phyloP scores from a whole-genome alignment of 2,329 filamentous ascomycete species.

The Nemania sp. region DNA sequence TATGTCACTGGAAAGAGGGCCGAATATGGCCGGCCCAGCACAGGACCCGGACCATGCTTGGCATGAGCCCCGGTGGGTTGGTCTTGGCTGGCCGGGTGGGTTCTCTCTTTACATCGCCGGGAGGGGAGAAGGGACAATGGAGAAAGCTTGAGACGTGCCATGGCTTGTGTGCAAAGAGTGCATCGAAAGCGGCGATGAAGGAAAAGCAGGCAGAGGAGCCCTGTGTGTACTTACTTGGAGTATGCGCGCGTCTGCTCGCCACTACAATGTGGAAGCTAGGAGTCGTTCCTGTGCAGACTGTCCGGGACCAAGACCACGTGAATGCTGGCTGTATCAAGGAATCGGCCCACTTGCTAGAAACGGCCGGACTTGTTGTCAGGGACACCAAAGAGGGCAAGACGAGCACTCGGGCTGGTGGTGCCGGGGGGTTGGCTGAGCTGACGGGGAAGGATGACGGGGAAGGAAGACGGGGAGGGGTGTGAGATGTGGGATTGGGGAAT shows the following conservation, averaged over 20 bases:
- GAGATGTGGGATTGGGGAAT: slow-evolving; percentile 9
- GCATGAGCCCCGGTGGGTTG: slow-evolving; percentile 23
- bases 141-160: slow-evolving; percentile 11
- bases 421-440: slow-evolving; percentile 13
- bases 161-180: background rate
- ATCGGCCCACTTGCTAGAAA: slow-evolving; percentile 22
- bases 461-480: slow-evolving; percentile 21
- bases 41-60: slow-evolving; percentile 18
- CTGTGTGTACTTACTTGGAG: slow-evolving; percentile 16
- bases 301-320: slow-evolving; percentile 20
- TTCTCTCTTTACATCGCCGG: slow-evolving; percentile 12
- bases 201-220: background rate
- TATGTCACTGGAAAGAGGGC: slow-evolving; percentile 25
- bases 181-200: background rate
- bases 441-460: no score
- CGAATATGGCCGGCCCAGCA: slow-evolving; percentile 14
- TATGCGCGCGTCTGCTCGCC: slow-evolving; percentile 2
- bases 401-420: slow-evolving; percentile 12
- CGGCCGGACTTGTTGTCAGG: slow-evolving; percentile 13
- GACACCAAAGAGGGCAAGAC: slow-evolving; percentile 6
- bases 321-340: slow-evolving; percentile 15
- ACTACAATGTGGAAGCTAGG: slow-evolving; percentile 1
- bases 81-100: slow-evolving; percentile 27
- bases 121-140: slow-evolving; percentile 10
- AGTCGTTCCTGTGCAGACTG: slow-evolving; percentile 2